phyloP scores from a whole-genome alignment of 2,329 filamentous ascomycete genomes.

The Thermochaetoides dissita region DNA sequence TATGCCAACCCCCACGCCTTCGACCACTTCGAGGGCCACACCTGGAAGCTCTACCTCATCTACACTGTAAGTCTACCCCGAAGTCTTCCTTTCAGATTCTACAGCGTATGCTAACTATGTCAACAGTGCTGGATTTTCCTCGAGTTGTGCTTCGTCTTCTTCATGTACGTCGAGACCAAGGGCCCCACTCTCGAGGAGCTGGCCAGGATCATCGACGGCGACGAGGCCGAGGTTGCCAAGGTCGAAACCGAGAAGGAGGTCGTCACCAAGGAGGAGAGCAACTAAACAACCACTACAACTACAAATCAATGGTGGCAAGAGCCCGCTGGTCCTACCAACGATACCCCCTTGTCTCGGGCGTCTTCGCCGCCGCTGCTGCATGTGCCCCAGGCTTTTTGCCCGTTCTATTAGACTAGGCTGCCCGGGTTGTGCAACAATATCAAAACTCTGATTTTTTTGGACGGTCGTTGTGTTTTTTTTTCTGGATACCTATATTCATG shows the following conservation, averaged over 20 bases:
- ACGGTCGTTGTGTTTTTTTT: too few species aligned
- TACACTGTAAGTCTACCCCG: constrained; percentile 30
- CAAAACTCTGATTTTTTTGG: too few species aligned
- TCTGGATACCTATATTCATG: too few species aligned
- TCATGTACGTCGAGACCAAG: constrained; percentile 45
- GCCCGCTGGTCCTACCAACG: too few species aligned
- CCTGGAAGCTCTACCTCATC: constrained; percentile 44
- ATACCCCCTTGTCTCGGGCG: too few species aligned
- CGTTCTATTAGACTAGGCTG: too few species aligned
- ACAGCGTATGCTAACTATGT: constrained; percentile 1
- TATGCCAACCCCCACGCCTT: constrained; percentile 43
- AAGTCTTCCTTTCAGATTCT: too few species aligned
- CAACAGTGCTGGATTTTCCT: constrained; percentile 36
- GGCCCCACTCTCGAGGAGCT: constrained; percentile 54
- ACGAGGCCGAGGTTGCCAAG: constrained; percentile 34
- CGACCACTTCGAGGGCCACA: constrained; percentile 26
- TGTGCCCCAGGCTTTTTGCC: too few species aligned
- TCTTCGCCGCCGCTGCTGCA: too few species aligned
- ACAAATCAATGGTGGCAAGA: too few species aligned
- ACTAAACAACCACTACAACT: too few species aligned
- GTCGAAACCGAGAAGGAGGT: constrained; percentile 30
- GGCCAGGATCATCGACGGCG: constrained; percentile 52
- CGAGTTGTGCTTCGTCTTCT: constrained; percentile 42
- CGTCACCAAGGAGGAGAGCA: constrained; percentile 28
- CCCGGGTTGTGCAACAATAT: too few species aligned